A percentile compares a stretch with the other conserved stretches of the same genome.
Evolutionary conservation across 768 basidiomycete genomes (phyloP).

Genomic region (Lactarius indigo): DNA sequence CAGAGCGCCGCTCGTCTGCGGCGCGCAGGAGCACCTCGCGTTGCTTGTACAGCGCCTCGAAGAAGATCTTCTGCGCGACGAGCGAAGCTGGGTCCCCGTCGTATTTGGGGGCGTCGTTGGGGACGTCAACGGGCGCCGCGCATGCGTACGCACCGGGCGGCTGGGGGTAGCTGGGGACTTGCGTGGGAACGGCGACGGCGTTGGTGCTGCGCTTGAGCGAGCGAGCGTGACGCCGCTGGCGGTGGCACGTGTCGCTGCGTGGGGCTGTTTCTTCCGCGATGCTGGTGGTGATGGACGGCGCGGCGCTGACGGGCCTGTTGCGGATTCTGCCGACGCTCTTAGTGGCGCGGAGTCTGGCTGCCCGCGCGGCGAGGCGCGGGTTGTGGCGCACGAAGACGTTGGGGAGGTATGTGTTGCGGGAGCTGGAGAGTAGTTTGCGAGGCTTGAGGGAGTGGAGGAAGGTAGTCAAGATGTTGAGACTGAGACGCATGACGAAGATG

Average conservation of each 20-base stretch:
- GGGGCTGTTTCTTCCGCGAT: not conserved
- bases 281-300: not conserved
- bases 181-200: not conserved
- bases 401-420: constrained; percentile 12
- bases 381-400: constrained; percentile 14
- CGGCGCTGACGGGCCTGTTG: not conserved
- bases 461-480: constrained; percentile 6
- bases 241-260: not conserved
- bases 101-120: not conserved
- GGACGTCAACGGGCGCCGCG: not conserved
- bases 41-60: constrained; percentile 4
- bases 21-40: not conserved
- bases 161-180: not conserved
- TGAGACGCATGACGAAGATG: constrained; percentile 3
- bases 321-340: constrained; percentile 3
- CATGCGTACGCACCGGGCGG: constrained; percentile 2
- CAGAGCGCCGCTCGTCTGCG: not conserved
- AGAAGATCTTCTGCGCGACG: constrained; percentile 3
- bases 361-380: constrained; percentile 8
- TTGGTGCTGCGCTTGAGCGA: constrained; percentile 6
- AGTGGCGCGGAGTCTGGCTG: constrained; percentile 13
- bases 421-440: constrained; percentile 11
- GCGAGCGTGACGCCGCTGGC: not conserved
- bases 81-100: not conserved
- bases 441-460: constrained; percentile 3